Conservation (phyloP, 1,284 basidiomycete genomes). For the Ceratobasidium sp. region DNA sequence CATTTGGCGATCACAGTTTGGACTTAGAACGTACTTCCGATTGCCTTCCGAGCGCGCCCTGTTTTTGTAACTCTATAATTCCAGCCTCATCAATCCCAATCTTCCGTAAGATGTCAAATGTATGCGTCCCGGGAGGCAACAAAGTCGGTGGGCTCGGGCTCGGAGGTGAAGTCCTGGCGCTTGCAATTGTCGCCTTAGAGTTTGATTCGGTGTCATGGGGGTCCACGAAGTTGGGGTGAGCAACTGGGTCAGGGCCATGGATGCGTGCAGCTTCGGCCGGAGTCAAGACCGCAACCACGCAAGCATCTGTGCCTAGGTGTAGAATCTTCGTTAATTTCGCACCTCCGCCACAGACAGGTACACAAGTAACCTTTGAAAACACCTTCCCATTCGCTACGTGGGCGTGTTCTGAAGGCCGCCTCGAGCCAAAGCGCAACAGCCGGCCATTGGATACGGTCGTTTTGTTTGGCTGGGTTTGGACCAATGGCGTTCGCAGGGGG, state of each 20-base stretch:
- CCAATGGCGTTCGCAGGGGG: constrained; percentile 55
- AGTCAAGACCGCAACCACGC: constrained; percentile 75
- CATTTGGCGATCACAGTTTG: background rate
- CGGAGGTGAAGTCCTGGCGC: background rate
- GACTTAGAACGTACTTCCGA: background rate
- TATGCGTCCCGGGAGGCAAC: constrained; percentile 11
- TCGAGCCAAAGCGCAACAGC: constrained; percentile 64
- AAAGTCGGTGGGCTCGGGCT: background rate
- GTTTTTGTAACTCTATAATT: constrained; percentile 10
- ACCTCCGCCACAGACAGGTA: background rate
- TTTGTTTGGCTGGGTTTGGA: constrained; percentile 61
- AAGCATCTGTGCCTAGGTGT: constrained; percentile 72
- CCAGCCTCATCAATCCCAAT: background rate
- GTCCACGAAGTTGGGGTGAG: constrained; percentile 56
- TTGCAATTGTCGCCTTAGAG: background rate
- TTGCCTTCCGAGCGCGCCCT: constrained; percentile 33
- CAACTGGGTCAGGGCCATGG: constrained; percentile 52
- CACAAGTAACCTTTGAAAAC: constrained; percentile 65
- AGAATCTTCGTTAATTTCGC: background rate
- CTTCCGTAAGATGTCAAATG: constrained; percentile 17
- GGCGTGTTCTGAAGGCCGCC: constrained; percentile 65
- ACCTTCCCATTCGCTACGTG: constrained; percentile 72
- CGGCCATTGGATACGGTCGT: constrained; percentile 65
- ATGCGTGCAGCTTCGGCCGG: constrained; percentile 60
- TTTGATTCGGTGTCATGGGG: background rate